A percentile compares a stretch with the other conserved stretches of the same genome.
These are phyloP conservation scores for Suillus brevipes DNA, from an alignment of 768 basidiomycete species.

Conservation along the genomic window DNA sequence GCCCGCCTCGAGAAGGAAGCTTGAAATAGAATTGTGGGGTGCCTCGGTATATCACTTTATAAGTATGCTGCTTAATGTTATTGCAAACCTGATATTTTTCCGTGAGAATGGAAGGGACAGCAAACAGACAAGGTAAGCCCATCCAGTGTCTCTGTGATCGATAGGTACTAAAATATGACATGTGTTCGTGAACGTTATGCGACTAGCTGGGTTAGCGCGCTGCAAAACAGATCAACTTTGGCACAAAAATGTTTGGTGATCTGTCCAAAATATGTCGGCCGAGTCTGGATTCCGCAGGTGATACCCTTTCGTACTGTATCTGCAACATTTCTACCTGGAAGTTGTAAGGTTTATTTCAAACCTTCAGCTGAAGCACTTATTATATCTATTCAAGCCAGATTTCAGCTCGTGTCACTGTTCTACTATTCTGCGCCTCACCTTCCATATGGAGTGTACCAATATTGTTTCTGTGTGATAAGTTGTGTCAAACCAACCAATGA, in stretches of 20 bases:
- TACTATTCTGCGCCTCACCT: not conserved
- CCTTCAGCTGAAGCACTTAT: not conserved
- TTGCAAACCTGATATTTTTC: not conserved
- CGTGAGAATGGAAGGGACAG: not conserved
- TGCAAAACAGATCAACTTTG: not conserved
- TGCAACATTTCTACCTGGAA: not conserved
- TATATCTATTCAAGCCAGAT: not conserved
- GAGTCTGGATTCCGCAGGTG: not conserved
- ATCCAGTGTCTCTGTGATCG: not conserved
- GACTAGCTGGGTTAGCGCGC: not conserved
- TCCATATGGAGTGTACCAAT: not conserved
- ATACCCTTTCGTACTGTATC: not conserved
- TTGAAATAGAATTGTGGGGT: not conserved
- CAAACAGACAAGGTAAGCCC: not conserved
- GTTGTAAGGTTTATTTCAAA: not conserved
- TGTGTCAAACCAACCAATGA: not conserved
- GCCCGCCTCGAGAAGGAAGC: conserved; percentile 47
- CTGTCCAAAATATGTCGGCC: not conserved
- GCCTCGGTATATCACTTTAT: not conserved
- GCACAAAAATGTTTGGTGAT: not conserved
- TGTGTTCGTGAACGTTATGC: not conserved
- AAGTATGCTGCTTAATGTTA: not conserved
- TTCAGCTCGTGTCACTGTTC: not conserved
- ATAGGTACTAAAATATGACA: not conserved
- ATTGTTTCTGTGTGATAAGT: not conserved